Evolutionary conservation across 2,329 filamentous ascomycete genomes (phyloP), one percentile per base, ranked within the genome.

Genomic region (Tolypocladium cylindrosporum): DNA sequence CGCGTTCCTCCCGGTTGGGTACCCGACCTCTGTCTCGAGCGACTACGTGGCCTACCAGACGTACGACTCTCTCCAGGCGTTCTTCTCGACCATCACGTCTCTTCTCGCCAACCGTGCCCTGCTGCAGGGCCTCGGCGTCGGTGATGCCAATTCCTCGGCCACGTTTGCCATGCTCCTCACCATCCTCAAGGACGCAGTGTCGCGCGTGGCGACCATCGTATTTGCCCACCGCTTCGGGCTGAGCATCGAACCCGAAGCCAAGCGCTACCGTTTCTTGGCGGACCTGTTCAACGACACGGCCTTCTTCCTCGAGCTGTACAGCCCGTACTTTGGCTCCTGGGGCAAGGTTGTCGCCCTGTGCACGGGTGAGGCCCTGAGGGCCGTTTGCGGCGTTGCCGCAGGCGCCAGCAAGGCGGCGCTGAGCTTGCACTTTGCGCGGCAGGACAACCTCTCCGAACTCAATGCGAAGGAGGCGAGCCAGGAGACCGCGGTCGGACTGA

Each of bases 391-490:
- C 34, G 91, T 97, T 6, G 90, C 93, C 0, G 93, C 91, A 0
- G 91, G 89, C 14, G 91, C 90, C 57, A 89, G 90, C 62, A 97
- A 97, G 72, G 93, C 93, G 2, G 92, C 89, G 61, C 75, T 99
- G 64, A 94, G 90, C 68, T 89, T 90, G 13, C 94, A 99, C 73
- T 97, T 99, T 77, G 91, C 93, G 10, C 84, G 80, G 63, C 85
- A 86, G 68, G 90, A 91, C 42, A 97, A 97, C 70, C 75, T 97
- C 51, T 93, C 90, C 1, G 93, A 97, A 71, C 79, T 99, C 58
- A 97, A 97, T 74, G 92, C 93, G 58, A 86, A 96, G 81, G 93
- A 97, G 70, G 91, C 91, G 14, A 95, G 90, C 63, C 94, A 97
- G 74, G 94, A 97, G 74, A 97, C 93, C 0, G 85, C 96, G 24